phyloP scores from a whole-genome alignment of 257 asterid genomes.

The Jasminum sambac region DNA sequence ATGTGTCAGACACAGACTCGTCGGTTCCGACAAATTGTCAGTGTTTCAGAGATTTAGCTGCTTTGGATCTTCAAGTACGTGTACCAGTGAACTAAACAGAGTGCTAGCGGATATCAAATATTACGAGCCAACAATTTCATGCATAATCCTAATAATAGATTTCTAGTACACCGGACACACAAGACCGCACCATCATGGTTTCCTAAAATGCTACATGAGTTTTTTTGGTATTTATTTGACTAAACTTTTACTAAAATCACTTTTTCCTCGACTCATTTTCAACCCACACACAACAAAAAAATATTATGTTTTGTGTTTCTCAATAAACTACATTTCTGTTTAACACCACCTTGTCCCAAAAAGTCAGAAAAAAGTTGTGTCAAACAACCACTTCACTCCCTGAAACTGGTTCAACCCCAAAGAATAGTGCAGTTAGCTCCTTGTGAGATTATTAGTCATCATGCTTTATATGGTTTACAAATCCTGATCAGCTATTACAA shows the following conservation, averaged over 20 bases:
- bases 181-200: conserved; percentile 13
- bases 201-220: background rate
- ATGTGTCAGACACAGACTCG: too few species aligned
- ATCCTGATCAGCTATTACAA: conserved; percentile 4
- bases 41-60: background rate
- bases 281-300: too few species aligned
- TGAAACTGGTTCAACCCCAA: background rate
- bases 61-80: background rate
- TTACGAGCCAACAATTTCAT: conserved; percentile 13
- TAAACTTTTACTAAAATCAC: too few species aligned
- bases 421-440: background rate
- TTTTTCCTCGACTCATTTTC: too few species aligned
- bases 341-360: too few species aligned
- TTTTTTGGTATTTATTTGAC: background rate
- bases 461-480: background rate
- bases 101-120: background rate
- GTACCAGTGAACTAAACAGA: background rate
- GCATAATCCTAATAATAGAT: conserved; percentile 2
- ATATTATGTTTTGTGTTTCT: too few species aligned
- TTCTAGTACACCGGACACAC: background rate
- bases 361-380: too few species aligned
- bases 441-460: background rate
- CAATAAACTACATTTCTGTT: too few species aligned
- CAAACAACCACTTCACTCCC: background rate
- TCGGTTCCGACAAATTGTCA: too few species aligned